Evolutionary conservation across 2,329 filamentous ascomycete genomes (phyloP), one percentile per base, ranked within the genome.

Genomic region (Fusarium sp.): DNA sequence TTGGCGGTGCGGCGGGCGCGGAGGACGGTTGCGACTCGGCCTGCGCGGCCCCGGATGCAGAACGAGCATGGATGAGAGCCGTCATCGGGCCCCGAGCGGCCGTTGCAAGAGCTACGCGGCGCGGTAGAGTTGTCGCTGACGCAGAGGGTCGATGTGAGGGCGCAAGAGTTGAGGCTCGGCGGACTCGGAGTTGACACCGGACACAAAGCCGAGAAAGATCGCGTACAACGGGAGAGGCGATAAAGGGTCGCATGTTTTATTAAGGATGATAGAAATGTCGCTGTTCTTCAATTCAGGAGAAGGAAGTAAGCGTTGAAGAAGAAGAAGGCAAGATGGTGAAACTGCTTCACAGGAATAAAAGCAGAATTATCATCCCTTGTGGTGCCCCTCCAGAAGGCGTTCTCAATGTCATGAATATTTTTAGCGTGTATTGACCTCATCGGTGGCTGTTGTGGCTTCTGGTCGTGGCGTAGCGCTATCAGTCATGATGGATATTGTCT

Each of bases 151-250:
- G 55, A 40, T 58, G 60, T 31, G 54, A 64, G 40, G 59, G 48
- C 47, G 61, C 55, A 47, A 69, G 58, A 43, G 63, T 64, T 38
- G 70, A 68, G 41, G 66, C 55, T 64, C 62, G 65, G 54, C 67
- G 70, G 44, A 67, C 66, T 65, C 70, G 71, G 58, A 68, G 70
- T 60, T 68, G 70, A 63, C 75, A 76, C 61, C 72, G 72, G 58
- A 69, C 48, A 73, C 75, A 77, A 65, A 74, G 61, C 64, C 72
- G 74, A 64, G 69, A 69, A 50, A 72, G 45, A 47, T 73, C 70
- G 51, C 69, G 71, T 32, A 67, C 63, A 44, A 64, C 61, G 32
- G 53, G 52, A 43, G 71, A 67, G n/a, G 64, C 50, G 61, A 61
- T 26, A 22, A 70, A 66, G 15, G 64, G 53, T 48, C 71, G 74